These are phyloP conservation scores for Botryobasidium botryosum DNA, from an alignment of 768 basidiomycete species.

Conservation along the genomic window DNA sequence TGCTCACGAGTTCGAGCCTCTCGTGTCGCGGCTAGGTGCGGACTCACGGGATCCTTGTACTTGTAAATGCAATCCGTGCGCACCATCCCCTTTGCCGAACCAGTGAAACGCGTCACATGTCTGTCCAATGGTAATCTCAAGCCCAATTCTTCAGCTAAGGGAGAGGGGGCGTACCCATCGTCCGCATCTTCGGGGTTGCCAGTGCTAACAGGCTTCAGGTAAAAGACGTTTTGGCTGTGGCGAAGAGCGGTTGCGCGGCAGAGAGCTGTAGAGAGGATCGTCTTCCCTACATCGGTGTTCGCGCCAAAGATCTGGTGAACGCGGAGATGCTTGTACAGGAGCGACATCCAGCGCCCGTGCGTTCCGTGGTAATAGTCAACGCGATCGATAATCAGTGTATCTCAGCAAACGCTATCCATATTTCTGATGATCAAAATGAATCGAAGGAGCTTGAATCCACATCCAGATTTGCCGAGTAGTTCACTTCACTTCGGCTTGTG, in stretches of 20 bases:
- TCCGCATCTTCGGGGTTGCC: slow-evolving; percentile 70
- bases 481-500: too few relatives aligned
- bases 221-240: slow-evolving; percentile 16
- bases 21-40: slow-evolving; percentile 62
- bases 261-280: slow-evolving; percentile 72
- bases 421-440: too few relatives aligned
- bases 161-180: slow-evolving; percentile 44
- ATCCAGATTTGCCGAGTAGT: too few relatives aligned
- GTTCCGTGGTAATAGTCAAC: too few relatives aligned
- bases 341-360: too few relatives aligned
- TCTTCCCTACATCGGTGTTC: slow-evolving; percentile 94
- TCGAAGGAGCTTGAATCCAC: too few relatives aligned
- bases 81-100: slow-evolving; percentile 22
- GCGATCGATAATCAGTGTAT: too few relatives aligned
- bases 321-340: slow-evolving; percentile 71
- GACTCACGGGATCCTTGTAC: slow-evolving; percentile 81
- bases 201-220: slow-evolving; percentile 78
- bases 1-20: too few relatives aligned
- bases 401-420: too few relatives aligned
- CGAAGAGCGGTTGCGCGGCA: slow-evolving; percentile 39
- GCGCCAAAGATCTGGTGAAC: slow-evolving; percentile 89
- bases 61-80: slow-evolving; percentile 59
- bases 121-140: slow-evolving; percentile 23
- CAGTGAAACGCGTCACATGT: slow-evolving; percentile 37
- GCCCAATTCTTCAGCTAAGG: background rate